Percentiles rank a stretch among this genome's conserved stretches.
These are phyloP conservation scores for Tolypocladium capitatum DNA, from an alignment of 2,329 filamentous ascomycete species.

Conservation along the genomic window DNA sequence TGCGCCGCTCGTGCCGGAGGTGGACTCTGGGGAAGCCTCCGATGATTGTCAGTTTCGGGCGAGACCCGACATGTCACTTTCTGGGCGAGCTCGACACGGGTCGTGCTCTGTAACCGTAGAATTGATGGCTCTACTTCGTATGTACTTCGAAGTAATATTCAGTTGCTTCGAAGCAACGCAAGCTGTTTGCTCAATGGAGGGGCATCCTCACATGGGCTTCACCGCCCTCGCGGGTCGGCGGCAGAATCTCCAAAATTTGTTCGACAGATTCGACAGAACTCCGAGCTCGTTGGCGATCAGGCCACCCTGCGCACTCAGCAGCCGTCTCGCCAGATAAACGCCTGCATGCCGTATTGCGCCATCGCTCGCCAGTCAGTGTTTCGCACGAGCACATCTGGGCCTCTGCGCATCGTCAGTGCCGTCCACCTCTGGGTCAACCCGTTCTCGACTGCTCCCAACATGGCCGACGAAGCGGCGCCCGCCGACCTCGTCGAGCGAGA, in stretches of 20 bases:
- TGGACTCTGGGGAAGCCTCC: neutral
- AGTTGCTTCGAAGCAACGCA: no score
- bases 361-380: slow-evolving; percentile 7
- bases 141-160: no score
- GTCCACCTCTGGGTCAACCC: neutral
- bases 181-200: no score
- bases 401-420: neutral
- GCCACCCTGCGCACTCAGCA: neutral
- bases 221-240: slow-evolving; percentile 8
- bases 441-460: slow-evolving; percentile 2
- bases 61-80: no score
- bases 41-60: neutral
- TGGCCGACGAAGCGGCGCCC: slow-evolving; percentile 6
- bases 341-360: slow-evolving; percentile 8
- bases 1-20: no score
- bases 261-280: neutral
- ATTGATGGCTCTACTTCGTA: no score
- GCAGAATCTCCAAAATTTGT: slow-evolving; percentile 14
- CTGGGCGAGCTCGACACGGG: no score
- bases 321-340: neutral
- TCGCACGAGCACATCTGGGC: slow-evolving; percentile 4
- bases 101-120: no score
- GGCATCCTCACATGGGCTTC: neutral
- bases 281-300: neutral
- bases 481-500: slow-evolving; percentile 18